Conservation (phyloP, 176 grass and related monocot genomes). For the Stipa capillata region DNA sequence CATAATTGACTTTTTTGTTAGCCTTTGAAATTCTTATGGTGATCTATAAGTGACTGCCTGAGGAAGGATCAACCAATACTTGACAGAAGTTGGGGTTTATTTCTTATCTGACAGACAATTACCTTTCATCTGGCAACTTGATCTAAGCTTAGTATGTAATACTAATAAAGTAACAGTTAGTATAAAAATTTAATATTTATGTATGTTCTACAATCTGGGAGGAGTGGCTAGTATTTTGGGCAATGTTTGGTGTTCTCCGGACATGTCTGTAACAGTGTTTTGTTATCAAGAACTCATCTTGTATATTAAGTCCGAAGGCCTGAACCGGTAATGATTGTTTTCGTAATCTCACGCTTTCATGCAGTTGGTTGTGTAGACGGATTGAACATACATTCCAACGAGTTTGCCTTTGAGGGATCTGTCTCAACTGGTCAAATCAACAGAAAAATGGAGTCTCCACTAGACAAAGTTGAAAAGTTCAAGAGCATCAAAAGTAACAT, state of each 20-base stretch:
- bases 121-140: background rate
- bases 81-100: background rate
- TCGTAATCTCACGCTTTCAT: constrained; percentile 10
- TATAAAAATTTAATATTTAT: background rate
- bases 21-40: background rate
- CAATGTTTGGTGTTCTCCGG: background rate
- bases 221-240: background rate
- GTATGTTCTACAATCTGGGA: background rate
- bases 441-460: constrained; percentile 72
- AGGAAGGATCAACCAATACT: background rate
- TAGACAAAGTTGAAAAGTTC: constrained; percentile 74
- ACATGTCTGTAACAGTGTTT: background rate
- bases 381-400: constrained; percentile 84
- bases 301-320: background rate
- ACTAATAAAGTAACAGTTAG: background rate
- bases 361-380: constrained; percentile 79
- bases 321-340: background rate
- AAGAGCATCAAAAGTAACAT: constrained; percentile 42
- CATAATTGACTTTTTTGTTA: background rate
- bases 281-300: background rate
- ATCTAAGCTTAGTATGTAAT: background rate
- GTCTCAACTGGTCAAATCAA: constrained; percentile 82
- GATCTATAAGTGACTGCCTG: background rate
- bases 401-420: constrained; percentile 76
- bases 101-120: background rate